These are phyloP conservation scores for Trametes punicea DNA, from an alignment of 768 basidiomycete species.

Conservation along the genomic window DNA sequence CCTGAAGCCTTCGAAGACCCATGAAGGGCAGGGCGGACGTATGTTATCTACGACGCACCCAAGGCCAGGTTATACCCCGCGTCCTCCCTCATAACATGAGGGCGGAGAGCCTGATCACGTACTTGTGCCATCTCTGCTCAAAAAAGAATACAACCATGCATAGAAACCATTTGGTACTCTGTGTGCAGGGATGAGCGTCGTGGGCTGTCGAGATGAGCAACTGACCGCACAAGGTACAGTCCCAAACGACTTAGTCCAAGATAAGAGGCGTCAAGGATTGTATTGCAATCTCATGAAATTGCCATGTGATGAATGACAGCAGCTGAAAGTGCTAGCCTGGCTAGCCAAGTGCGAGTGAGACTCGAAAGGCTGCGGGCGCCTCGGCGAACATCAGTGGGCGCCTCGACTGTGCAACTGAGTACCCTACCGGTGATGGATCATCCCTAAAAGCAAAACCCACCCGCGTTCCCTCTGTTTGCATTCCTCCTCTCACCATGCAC, in stretches of 20 bases:
- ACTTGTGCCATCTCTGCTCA: constrained; percentile 4
- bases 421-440: constrained; percentile 12
- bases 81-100: constrained; percentile 16
- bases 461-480: not conserved
- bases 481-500: not conserved
- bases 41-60: constrained; percentile 17
- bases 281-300: too few species aligned
- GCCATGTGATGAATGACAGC: too few species aligned
- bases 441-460: not conserved
- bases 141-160: not conserved
- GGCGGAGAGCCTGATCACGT: constrained; percentile 7
- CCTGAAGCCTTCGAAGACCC: constrained; percentile 14
- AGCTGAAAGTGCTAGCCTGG: too few species aligned
- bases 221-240: too few species aligned
- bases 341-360: too few species aligned
- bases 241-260: too few species aligned
- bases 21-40: constrained; percentile 17
- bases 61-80: constrained; percentile 20
- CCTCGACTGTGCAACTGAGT: not conserved
- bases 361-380: too few species aligned
- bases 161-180: too few species aligned
- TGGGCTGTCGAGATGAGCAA: too few species aligned
- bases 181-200: not conserved
- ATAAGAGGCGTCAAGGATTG: too few species aligned
- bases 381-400: not conserved